Base-by-base conservation (phyloP, 2,329 filamentous ascomycete genomes). In the Nothophaeocryptopus gaeumannii region DNA sequence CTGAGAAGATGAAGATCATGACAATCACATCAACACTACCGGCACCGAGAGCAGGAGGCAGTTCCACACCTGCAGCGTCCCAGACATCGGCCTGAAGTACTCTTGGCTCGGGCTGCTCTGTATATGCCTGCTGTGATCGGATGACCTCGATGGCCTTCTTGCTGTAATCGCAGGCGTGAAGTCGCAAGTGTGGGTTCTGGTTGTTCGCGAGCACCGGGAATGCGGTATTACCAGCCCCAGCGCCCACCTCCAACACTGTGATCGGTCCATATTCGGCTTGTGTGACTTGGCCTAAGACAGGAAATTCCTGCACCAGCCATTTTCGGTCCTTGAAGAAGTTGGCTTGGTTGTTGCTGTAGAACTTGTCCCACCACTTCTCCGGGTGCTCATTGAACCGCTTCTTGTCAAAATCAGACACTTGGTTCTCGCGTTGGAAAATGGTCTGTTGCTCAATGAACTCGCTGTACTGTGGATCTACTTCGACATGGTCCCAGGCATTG, bases 281-380 rank as follows among this genome's bases (percentile, higher is more conserved):
- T 10, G 87, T 92, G 43, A 96, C 79, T 50, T 88, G 80, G 16
- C 79, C 81, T n/a, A 99, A 75, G 3, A 97, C 75, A 0, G 93
- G 93, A 58, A 99, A 99, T 70, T 99, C 93, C 70, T 97, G 92
- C 58, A 87, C 86, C 30, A 99, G 75, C 93, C 93, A 99, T 69
- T 97, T 97, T 57, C 93, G 82, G 67, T 99, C 88, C 73, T 99
- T 99, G 82, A 99, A 99, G 73, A 99, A 99, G 67, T 97, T 97
- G 63, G 85, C 82, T 14, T 88, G 88, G 72, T 99, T 97, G 74
- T 97, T 96, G 73, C 93, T 91, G 77, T 99, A 99, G 73, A 99
- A 99, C 47, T 87, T 75, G 65, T 99, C 93, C 93, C 93, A 99
- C 89, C 90, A 97, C 70, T 90, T 95, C 55, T 89, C 91, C 0